Base-by-base conservation (phyloP, 208 protist species). In the Leishmania guyanensis region DNA sequence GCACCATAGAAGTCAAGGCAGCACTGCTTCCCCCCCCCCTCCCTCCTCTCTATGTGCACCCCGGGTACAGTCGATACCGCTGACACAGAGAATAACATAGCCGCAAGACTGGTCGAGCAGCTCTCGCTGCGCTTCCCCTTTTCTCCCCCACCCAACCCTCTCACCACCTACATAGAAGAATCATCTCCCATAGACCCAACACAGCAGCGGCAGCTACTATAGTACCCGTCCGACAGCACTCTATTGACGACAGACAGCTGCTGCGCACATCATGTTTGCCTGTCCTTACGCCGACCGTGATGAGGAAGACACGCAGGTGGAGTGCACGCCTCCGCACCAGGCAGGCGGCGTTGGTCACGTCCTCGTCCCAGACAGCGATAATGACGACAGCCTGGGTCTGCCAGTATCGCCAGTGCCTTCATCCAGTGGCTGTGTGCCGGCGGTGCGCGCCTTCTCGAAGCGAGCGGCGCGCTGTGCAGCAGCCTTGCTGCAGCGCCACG, bases 281-380 rank as follows among this genome's bases (percentile, higher is more conserved):
- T 60, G 8, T 10, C 71, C 71, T 12, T 75, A 62, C 71, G 17
- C 16, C 1, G 71, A 62, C n/a, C 50, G 0, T 17, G 71, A 46
- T 46, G 71, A 54, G 10, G 29, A 6, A 8, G 17, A 33, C 68
- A 0, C 68, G 26, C 43, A 72, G 43, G 43, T 33, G 68, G 22
- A 48, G 68, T 72, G 43, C 68, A 48, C 10, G 17, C 68, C 22
- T 51, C 68, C 43, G 68, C 68, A 22, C n/a, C 8, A 9, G 29
- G 20, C 20, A 14, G 48, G 53, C 58, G 20, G 20, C 43, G 33
- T n/a, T 39, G 20, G 29, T 22, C 71, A 62, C 43, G 54, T 87
- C 3, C 79, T 87, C 14, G 79, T 84, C 17, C n/a, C 75, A 14
- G 79, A 87, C 65, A 87, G 84, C 56, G 84, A 87, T 48, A 83